Base-by-base conservation (phyloP, 371 early-diverging fungal species). In the Lichtheimia corymbifera region DNA sequence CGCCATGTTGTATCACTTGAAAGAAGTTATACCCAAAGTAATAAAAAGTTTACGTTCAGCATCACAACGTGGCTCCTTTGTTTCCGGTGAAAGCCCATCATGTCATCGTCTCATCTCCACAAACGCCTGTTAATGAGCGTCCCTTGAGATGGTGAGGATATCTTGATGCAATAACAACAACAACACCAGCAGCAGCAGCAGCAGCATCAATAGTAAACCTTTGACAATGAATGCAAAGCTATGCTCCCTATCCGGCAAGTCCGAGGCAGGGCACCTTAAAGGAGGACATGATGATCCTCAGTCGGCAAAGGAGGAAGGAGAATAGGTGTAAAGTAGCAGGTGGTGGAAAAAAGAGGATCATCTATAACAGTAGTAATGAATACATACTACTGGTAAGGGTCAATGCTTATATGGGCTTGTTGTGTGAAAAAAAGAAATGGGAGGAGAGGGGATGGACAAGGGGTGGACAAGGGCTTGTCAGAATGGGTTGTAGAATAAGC, bases 401-500 rank as follows among this genome's bases (percentile, higher is more conserved):
- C 35, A 35, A 35, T 35, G 35, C 35, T 35, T 35, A 35, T 35
- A 35, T 35, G 35, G 47, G 17, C 22, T 2, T 47, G 47, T 22
- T n/a, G 47, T n/a, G 22, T 47, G 47, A 47, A 22, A 47, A 22
- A 22, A 18, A 13, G 17, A 47, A 47, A 17, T 7, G n/a, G 47
- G 47, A 47, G 22, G 17, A 47, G n/a, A n/a, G 44, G n/a, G n/a
- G 44, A 2, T 7, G 17, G 17, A 17, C 18, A 18, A 47, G 47
- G 22, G 22, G 47, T 47, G 22, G 5, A 22, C 47, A 47, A 47
- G 47, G 22, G 47, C 47, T 47, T 47, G 47, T 47, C 47, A 47
- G 47, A 47, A 47, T 47, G 35, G 35, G 35, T 27, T 35, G 35
- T 47, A 47, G 22, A 22, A 22, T 22, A 47, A 47, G 45, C 57